Percentiles rank a stretch among this genome's conserved stretches.
phyloP scores from a whole-genome alignment of 2,329 filamentous ascomycete genomes.

The Scopulariopsis brevicaulis region DNA sequence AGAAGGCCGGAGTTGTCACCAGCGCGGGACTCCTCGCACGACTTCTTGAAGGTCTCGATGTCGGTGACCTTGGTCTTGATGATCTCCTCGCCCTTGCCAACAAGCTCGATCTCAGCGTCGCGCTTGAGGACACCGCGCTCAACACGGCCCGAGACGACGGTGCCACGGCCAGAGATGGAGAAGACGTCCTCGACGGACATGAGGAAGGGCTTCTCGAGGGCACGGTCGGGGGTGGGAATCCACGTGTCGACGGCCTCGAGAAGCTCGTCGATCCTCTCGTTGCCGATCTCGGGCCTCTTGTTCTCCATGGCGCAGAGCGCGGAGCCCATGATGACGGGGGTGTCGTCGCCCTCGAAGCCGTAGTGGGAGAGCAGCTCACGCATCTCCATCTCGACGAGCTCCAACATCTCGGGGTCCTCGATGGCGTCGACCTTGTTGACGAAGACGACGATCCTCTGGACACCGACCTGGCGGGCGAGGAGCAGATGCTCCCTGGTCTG shows the following conservation, averaged over 20 bases:
- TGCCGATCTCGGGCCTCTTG: constrained; percentile 78
- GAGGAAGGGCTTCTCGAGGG: constrained; percentile 96
- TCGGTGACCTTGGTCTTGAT: constrained; percentile 99
- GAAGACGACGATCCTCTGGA: constrained; percentile 96
- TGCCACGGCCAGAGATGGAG: constrained; percentile 87
- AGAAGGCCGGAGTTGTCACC: constrained; percentile 98
- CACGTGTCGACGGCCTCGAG: constrained; percentile 82
- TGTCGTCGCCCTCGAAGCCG: constrained; percentile 96
- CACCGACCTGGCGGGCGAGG: constrained; percentile 94
- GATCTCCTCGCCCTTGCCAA: constrained; percentile 69
- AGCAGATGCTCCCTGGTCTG: constrained; percentile 98
- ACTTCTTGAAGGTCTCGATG: constrained; percentile 99
- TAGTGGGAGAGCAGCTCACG: constrained; percentile 87
- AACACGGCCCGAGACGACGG: constrained; percentile 91
- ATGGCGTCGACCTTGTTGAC: constrained; percentile 99
- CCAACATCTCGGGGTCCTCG: constrained; percentile 98
- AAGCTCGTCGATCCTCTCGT: constrained; percentile 81
- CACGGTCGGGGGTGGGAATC: constrained; percentile 92
- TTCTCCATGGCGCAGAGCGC: constrained; percentile 88
- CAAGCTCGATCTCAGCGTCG: constrained; percentile 87
- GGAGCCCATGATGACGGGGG: constrained; percentile 93
- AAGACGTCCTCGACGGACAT: constrained; percentile 96
- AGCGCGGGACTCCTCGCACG: constrained; percentile 88
- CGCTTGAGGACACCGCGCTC: constrained; percentile 92
- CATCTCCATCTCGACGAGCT: constrained; percentile 99